Conservation (phyloP, 75 land plant genomes). For the Sequoia sempervirens region DNA sequence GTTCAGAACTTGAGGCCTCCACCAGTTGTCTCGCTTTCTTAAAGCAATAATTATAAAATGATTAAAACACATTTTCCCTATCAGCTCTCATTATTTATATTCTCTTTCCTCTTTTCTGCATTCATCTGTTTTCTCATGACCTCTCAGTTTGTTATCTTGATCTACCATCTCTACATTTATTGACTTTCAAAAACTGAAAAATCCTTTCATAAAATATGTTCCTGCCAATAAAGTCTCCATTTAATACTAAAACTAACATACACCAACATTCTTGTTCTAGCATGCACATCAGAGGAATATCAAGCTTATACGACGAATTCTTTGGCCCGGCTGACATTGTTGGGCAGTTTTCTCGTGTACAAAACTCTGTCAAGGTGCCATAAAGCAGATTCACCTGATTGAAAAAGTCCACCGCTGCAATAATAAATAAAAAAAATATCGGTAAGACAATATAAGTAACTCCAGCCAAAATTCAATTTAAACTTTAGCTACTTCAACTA, state of each 20-base stretch:
- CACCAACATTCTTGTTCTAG: background rate
- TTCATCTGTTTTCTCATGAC: background rate
- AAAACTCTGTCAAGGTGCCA: conserved; percentile 90
- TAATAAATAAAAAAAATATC: conserved; percentile 8
- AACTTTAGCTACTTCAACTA: background rate
- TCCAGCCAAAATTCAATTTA: background rate
- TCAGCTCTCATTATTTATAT: background rate
- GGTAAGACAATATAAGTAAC: conserved; percentile 3
- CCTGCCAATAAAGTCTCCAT: background rate
- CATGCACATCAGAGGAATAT: background rate
- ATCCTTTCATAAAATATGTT: background rate
- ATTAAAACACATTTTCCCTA: background rate
- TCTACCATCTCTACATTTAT: background rate
- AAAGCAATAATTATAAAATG: background rate
- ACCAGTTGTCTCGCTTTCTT: background rate
- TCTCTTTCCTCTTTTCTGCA: background rate
- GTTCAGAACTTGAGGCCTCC: background rate
- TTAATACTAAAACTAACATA: background rate
- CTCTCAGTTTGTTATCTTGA: background rate
- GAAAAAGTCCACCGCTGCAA: conserved; percentile 93
- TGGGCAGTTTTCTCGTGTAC: conserved; percentile 83
- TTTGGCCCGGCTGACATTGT: conserved; percentile 95
- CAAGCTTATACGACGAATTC: conserved; percentile 25
- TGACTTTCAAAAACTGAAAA: background rate
- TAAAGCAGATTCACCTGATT: conserved; percentile 90